Evolutionary conservation across 1,139 yeast genomes (phyloP), one percentile per base, ranked within the genome.

Genomic region (Cylindricascospora bacillispora): DNA sequence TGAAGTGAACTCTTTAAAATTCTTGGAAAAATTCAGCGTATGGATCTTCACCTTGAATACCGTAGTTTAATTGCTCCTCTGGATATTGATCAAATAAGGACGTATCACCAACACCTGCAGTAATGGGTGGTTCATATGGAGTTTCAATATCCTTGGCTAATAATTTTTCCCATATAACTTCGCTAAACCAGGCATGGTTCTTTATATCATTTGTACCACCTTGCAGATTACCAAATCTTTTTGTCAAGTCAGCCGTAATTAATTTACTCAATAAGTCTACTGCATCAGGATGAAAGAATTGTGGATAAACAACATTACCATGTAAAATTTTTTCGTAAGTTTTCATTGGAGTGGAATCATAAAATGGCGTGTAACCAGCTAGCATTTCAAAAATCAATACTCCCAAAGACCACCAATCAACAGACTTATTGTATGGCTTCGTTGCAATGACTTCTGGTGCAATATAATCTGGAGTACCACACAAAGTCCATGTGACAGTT

Each of bases 371-470:
- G 61, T 83, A 86, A 15, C 98, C 98, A 2, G 97, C 86, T 43
- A 89, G 67, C 97, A 89, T 89, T 63, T 89, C 98, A 56, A 78
- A 89, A 30, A 89, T 83, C 42, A 89, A 67, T 32, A 89, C 81
- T 12, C 98, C 97, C 39, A 89, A 65, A 0, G 95, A 83, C 98
- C 98, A 89, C 98, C 98, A 89, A 57, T 89, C 98, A 26, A 89
- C 95, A 17, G 94, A 80, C 59, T 86, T 86, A 60, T 89, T 89
- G 61, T 89, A 89, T 2, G 97, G 95, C 56, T 86, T 85, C 6
- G 95, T 81, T 15, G 95, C 85, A 34, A 89, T 92, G 12, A 89
- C 97, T 57, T 89, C 98, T 2, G 97, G 97, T 1, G 98, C 97
- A 51, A 89, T 89, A 58, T 89, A 89, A 57, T 89, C 98, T 0